Evolutionary conservation across 2,329 filamentous ascomycete genomes (phyloP).

Genomic region (Fusarium virguliforme): DNA sequence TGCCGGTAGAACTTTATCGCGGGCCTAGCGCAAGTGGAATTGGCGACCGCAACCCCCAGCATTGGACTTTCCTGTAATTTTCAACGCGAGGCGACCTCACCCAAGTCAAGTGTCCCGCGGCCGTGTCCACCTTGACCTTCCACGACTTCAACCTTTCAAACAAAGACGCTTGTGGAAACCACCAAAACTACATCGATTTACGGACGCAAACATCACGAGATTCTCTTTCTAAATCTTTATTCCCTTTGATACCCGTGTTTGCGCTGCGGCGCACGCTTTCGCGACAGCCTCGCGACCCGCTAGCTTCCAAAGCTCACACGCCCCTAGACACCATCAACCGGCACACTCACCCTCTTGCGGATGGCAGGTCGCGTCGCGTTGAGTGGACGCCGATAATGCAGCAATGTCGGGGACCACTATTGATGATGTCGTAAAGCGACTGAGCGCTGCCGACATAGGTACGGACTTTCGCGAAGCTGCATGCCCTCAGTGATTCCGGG

Average conservation of each 20-base stretch:
- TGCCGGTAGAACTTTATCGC: conserved; percentile 58
- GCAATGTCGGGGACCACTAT: conserved; percentile 74
- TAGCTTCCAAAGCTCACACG: conserved; percentile 37
- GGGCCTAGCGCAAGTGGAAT: conserved; percentile 61
- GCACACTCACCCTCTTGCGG: conserved; percentile 48
- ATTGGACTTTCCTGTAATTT: conserved; percentile 58
- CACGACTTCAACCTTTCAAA: conserved; percentile 4
- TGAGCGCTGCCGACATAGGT: conserved; percentile 72
- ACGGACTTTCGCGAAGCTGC: conserved; percentile 25
- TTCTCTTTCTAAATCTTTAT: neutral
- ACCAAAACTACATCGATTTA: neutral
- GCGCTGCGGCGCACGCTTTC: conserved; percentile 24
- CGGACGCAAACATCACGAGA: neutral
- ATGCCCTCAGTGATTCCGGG: conserved; percentile 5
- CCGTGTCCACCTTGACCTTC: conserved; percentile 13
- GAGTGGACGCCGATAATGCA: conserved; percentile 64
- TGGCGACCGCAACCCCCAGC: conserved; percentile 60
- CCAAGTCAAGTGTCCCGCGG: conserved; percentile 42
- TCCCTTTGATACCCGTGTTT: conserved; percentile 15
- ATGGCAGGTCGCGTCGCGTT: conserved; percentile 58
- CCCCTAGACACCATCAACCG: conserved; percentile 34
- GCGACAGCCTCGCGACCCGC: conserved; percentile 48
- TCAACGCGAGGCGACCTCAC: conserved; percentile 55
- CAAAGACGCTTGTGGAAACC: neutral
- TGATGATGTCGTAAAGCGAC: conserved; percentile 75